Evolutionary conservation across 768 basidiomycete genomes (phyloP).

Genomic region (Boletus reticulatus): DNA sequence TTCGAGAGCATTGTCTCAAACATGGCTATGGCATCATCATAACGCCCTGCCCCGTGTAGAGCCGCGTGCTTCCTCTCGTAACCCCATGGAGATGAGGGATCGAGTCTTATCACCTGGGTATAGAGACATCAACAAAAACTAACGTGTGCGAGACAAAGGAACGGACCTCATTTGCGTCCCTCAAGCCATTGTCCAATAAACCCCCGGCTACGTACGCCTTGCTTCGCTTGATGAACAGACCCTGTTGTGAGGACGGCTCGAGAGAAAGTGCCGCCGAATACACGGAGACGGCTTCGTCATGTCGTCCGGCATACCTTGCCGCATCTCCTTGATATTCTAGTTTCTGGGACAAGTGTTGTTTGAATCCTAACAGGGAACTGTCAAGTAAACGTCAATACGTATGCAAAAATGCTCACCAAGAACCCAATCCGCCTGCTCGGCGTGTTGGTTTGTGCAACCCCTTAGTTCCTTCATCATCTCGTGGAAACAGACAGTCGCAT

Average conservation of each 20-base stretch:
- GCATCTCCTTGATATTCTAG: neutral
- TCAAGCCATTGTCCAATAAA: neutral
- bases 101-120: neutral
- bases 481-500: neutral
- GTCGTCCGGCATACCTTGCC: neutral
- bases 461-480: neutral
- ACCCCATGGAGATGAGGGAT: neutral
- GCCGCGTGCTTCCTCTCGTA: neutral
- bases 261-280: conserved; percentile 4
- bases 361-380: neutral
- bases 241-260: neutral
- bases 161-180: conserved; percentile 2
- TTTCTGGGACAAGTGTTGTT: neutral
- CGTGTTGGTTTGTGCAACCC: neutral
- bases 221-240: conserved; percentile 8
- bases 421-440: neutral
- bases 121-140: neutral
- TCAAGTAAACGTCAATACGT: too few relatives aligned
- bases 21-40: neutral
- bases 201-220: neutral
- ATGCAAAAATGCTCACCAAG: neutral
- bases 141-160: neutral
- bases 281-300: neutral
- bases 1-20: conserved; percentile 2
- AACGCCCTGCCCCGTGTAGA: neutral